phyloP scores from a whole-genome alignment of 139 green algal genomes.

The Chlorella vulgaris region DNA sequence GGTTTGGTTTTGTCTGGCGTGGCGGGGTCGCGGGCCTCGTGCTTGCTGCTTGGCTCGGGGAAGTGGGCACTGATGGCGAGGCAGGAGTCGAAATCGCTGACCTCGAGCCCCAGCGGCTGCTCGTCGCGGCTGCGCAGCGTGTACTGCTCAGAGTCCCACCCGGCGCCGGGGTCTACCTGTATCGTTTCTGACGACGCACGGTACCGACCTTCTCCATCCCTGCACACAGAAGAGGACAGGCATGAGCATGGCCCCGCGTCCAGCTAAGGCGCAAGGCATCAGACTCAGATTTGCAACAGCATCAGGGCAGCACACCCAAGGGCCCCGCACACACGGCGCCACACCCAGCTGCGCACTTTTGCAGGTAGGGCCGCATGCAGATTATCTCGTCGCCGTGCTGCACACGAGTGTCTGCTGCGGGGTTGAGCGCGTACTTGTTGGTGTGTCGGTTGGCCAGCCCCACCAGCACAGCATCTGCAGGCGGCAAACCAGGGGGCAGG shows the following conservation, averaged over 20 bases:
- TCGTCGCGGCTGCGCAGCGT: constrained; percentile 9
- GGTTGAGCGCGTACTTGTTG: constrained; percentile 10
- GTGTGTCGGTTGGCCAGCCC: constrained; percentile 6
- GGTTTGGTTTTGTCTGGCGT: no score
- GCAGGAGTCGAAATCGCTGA: not conserved
- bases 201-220: no score
- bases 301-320: no score
- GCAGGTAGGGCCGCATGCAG: constrained; percentile 49
- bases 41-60: not conserved
- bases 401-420: not conserved
- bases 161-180: not conserved
- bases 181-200: not conserved
- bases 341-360: no score
- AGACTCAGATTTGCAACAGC: no score
- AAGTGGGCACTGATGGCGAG: not conserved
- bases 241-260: no score
- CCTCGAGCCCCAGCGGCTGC: not conserved
- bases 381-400: constrained; percentile 37
- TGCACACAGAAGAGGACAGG: no score
- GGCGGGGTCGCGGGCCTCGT: not conserved
- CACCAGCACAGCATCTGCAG: constrained; percentile 34
- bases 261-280: no score
- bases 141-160: not conserved
- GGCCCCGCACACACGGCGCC: no score
- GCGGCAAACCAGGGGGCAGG: no score